Percentiles rank a stretch among this genome's conserved stretches.
Evolutionary conservation across 208 protist genomes (phyloP).

Genomic region (Naegleria gruberi): DNA sequence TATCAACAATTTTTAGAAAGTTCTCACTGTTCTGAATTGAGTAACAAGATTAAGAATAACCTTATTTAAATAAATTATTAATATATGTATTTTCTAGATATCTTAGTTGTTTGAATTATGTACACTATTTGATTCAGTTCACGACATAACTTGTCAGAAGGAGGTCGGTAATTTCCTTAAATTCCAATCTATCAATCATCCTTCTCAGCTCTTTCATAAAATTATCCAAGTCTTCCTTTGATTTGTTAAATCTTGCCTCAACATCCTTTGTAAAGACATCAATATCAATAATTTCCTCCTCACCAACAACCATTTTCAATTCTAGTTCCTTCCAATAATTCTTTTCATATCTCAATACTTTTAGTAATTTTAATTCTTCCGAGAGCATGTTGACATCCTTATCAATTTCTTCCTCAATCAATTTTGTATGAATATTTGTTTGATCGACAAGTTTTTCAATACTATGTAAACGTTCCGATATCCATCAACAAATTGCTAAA

Average conservation of each 20-base stretch:
- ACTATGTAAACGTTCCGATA: background rate
- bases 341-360: slow-evolving; percentile 2
- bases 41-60: background rate
- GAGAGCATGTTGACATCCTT: background rate
- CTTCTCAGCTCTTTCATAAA: slow-evolving; percentile 10
- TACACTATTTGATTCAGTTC: too few species aligned
- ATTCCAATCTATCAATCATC: background rate
- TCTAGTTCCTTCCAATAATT: slow-evolving; percentile 24
- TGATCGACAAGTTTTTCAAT: background rate
- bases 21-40: background rate
- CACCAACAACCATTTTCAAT: slow-evolving; percentile 21
- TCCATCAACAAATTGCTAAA: background rate
- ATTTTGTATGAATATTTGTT: background rate
- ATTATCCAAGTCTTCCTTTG: background rate
- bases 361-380: slow-evolving; percentile 17
- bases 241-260: background rate
- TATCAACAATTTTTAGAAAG: background rate
- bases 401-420: slow-evolving; percentile 15
- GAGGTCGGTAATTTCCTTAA: background rate
- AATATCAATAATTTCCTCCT: background rate
- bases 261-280: background rate
- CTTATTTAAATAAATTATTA: background rate
- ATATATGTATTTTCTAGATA: too few species aligned
- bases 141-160: too few species aligned
- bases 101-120: too few species aligned